phyloP scores from a whole-genome alignment of 352 stramenopile genomes.

The Globisporangium sylvaticum region DNA sequence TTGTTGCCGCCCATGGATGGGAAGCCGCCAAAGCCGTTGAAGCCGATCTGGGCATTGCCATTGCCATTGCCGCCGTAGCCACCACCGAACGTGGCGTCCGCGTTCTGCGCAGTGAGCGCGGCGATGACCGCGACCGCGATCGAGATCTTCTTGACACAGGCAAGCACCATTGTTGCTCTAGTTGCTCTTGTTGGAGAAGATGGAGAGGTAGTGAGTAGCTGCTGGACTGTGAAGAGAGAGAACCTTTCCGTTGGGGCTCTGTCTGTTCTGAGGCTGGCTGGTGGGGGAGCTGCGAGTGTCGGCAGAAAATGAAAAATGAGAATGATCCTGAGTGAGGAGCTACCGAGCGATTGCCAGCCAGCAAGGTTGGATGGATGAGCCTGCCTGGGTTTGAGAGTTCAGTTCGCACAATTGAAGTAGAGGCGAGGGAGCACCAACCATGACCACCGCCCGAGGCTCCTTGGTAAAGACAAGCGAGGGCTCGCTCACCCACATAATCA shows the following conservation, averaged over 20 bases:
- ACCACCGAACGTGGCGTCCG: conserved; percentile 12
- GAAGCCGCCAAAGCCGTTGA: conserved; percentile 3
- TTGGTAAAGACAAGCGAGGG: not conserved
- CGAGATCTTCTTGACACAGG: conserved; percentile 17
- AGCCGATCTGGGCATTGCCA: conserved; percentile 8
- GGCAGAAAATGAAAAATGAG: conserved; percentile 9
- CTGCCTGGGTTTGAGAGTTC: not conserved
- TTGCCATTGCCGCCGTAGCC: conserved; percentile 11
- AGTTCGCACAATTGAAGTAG: not conserved
- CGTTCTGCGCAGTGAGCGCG: conserved; percentile 9
- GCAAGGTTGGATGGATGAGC: not conserved
- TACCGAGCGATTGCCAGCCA: not conserved
- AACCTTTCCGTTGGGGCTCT: conserved; percentile 8
- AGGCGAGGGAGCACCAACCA: not conserved
- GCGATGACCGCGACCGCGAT: conserved; percentile 17
- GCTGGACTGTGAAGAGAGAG: not conserved
- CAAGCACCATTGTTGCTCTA: conserved; percentile 15
- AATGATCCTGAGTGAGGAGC: not conserved
- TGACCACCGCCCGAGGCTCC: not conserved
- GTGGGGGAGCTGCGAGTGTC: conserved; percentile 3
- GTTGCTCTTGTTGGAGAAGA: not conserved
- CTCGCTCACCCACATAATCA: not conserved
- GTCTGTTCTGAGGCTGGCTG: not conserved
- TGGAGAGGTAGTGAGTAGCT: not conserved
- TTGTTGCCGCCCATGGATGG: conserved; percentile 7